Evolutionary conservation across 345 rosid genomes (phyloP), one percentile per base, ranked within the genome.

Genomic region (Nephelium lappaceum): DNA sequence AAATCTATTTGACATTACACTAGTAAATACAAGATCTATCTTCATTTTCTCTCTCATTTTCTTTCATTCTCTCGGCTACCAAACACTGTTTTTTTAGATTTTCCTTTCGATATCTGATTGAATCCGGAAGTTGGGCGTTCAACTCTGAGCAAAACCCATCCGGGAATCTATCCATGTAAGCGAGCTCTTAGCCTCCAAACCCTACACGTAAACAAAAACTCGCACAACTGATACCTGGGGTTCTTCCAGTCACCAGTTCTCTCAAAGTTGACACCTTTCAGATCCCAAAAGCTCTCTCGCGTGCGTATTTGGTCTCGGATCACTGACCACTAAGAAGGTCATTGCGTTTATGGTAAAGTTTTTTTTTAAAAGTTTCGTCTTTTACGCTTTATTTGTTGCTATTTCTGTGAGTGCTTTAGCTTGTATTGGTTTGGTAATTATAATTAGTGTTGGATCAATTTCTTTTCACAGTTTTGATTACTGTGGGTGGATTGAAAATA

Each of bases 201-300:
- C 36, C 36, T 31, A 31, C 36, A 31, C 36, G 36, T 2, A 31
- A 31, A 3, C 36, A 31, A 31, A 1, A 31, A 31, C 36, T 31
- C 36, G 36, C 36, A 31, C 36, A 31, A 31, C 36, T 31, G 2
- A 1, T 31, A 31, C 36, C 36, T 31, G 36, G 36, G 3, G 3
- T 31, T 31, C 36, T 31, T 31, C 36, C 3, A 31, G 36, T 31
- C 36, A 1, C 36, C 3, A 31, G 3, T 31, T 60, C 64, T 60
- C 27, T 60, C 64, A 60, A 60, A 60, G 64, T 11, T 60, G 64
- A 60, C 64, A 60, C 64, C 64, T 60, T 60, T 60, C 25, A 6
- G 27, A 3, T 60, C 64, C 11, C 64, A 9, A 60, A 60, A 60
- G 8, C 14, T 8, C 1, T 60, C 27, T 60, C 25, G 27, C 0